phyloP scores from a whole-genome alignment of 495 filamentous ascomycete species.

The Cryomyces minteri region DNA sequence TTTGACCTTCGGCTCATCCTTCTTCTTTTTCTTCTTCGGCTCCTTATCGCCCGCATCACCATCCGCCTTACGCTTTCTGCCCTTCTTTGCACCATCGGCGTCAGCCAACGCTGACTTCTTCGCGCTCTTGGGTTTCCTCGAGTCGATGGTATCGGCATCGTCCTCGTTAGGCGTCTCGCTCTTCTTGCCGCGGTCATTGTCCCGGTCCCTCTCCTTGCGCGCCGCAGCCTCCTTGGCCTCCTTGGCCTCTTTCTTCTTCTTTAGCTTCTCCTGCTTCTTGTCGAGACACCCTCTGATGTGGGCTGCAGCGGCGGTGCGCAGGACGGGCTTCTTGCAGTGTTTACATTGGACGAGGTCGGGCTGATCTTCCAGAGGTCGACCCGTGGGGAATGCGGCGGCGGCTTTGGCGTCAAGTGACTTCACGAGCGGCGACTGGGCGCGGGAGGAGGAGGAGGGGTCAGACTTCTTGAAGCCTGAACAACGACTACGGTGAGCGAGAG shows the following conservation, averaged over 20 bases:
- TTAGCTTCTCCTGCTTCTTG: conserved; percentile 29
- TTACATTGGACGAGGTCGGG: conserved; percentile 21
- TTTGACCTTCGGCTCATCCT: conserved; percentile 78
- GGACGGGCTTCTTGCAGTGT: conserved; percentile 25
- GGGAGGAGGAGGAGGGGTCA: background rate
- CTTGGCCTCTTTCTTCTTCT: conserved; percentile 28
- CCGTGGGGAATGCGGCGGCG: conserved; percentile 52
- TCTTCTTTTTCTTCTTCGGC: conserved; percentile 85
- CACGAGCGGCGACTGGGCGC: conserved; percentile 32
- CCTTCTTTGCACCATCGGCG: conserved; percentile 46
- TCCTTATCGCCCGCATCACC: conserved; percentile 42
- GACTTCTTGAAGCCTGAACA: background rate
- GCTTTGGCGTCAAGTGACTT: conserved; percentile 55
- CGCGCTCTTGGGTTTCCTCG: conserved; percentile 31
- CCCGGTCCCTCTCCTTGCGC: conserved; percentile 22
- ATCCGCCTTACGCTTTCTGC: conserved; percentile 89
- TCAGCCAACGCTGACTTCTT: conserved; percentile 47
- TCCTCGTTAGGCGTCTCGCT: conserved; percentile 3
- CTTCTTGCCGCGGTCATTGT: conserved; percentile 6
- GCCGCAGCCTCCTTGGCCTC: conserved; percentile 31
- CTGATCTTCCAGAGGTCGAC: conserved; percentile 36
- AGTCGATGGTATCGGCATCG: conserved; percentile 6
- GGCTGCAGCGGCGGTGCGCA: conserved; percentile 12
- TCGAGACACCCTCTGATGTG: conserved; percentile 24
- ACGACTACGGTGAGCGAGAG: background rate